phyloP scores from a whole-genome alignment of 2,329 filamentous ascomycete species.

The Cercospora beticola region DNA sequence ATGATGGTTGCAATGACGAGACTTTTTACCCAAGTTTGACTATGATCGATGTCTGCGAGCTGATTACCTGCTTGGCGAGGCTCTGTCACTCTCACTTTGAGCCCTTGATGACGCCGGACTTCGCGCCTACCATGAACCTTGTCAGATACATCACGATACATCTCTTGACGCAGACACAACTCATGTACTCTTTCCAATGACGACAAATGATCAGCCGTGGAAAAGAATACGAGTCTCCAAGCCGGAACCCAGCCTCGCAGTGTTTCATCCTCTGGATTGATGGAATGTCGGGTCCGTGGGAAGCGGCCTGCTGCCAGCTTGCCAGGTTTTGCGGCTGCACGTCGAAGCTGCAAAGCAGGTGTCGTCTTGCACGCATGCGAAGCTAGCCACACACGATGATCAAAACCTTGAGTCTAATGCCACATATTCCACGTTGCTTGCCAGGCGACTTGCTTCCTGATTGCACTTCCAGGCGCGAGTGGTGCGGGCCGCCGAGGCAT shows the following conservation, averaged over 20 bases:
- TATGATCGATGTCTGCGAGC: not conserved
- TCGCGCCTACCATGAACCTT: not conserved
- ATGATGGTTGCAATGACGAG: not conserved
- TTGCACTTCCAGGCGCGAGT: not conserved
- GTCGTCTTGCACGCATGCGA: slow-evolving; percentile 2
- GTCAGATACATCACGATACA: not conserved
- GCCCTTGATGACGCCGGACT: not conserved
- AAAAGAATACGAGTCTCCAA: not conserved
- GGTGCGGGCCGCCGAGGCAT: slow-evolving; percentile 4
- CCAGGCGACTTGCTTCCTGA: not conserved
- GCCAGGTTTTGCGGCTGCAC: not conserved
- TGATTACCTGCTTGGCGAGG: not conserved
- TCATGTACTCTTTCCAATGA: not conserved
- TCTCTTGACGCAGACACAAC: not conserved
- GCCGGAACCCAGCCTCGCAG: not conserved
- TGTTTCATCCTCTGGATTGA: slow-evolving; percentile 2
- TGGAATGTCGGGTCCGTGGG: not conserved
- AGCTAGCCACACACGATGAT: not conserved
- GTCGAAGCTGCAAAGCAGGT: slow-evolving; percentile 4
- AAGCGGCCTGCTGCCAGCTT: slow-evolving; percentile 5
- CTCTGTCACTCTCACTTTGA: not conserved
- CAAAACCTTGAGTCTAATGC: slow-evolving; percentile 24
- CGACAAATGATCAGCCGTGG: slow-evolving; percentile 11
- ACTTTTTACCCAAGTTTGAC: not conserved
- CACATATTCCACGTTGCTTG: slow-evolving; percentile 14